Evolutionary conservation across 2,329 filamentous ascomycete species (phyloP).

Genomic region (Fusarium sublunatum): DNA sequence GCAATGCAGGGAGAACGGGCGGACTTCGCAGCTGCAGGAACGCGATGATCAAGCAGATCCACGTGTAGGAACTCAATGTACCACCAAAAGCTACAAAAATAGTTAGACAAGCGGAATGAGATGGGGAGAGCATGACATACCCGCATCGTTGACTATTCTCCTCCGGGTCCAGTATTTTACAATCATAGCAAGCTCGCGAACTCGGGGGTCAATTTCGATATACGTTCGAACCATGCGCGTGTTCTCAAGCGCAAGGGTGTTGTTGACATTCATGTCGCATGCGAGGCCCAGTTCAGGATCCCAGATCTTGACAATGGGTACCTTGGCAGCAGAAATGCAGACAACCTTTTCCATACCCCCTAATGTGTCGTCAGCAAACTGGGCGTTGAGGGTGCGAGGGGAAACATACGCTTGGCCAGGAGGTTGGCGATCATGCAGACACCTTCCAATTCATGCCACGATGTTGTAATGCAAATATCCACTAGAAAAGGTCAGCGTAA

Average conservation of each 20-base stretch:
- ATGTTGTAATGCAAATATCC: conserved; percentile 96
- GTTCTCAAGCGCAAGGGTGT: conserved; percentile 92
- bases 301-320: conserved; percentile 99
- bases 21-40: conserved; percentile 90
- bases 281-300: conserved; percentile 90
- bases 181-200: conserved; percentile 93
- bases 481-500: conserved; percentile 64
- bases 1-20: conserved; percentile 85
- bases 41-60: conserved; percentile 98
- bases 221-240: conserved; percentile 98
- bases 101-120: conserved; percentile 33
- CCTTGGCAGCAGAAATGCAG: conserved; percentile 93
- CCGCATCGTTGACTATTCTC: conserved; percentile 94
- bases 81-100: conserved; percentile 79
- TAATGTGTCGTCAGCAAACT: conserved; percentile 60
- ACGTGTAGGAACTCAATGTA: conserved; percentile 97
- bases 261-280: conserved; percentile 99
- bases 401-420: conserved; percentile 79
- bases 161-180: conserved; percentile 97
- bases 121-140: conserved; percentile 63
- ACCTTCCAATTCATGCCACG: conserved; percentile 86
- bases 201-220: conserved; percentile 89
- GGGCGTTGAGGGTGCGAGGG: not conserved
- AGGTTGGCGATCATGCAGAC: conserved; percentile 92
- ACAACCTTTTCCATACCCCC: conserved; percentile 97